Percentiles rank a stretch among this genome's conserved stretches.
Evolutionary conservation across 257 asterid species (phyloP).

Genomic region (Lithospermum erythrorhizon): DNA sequence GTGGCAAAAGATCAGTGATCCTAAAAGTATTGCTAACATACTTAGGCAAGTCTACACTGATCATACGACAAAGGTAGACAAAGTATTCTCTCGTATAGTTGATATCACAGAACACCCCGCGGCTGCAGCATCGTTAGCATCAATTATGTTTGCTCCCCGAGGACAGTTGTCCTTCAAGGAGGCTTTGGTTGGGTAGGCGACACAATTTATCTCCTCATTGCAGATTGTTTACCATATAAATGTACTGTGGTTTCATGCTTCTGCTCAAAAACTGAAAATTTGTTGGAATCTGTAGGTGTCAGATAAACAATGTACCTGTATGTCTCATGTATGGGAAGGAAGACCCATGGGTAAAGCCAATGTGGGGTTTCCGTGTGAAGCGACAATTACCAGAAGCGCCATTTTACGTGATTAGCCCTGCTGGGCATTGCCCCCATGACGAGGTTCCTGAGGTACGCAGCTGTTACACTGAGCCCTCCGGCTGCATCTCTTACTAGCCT

Average conservation of each 20-base stretch:
- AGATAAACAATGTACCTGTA: slow-evolving; percentile 42
- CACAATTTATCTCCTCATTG: not conserved
- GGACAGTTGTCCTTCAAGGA: slow-evolving; percentile 61
- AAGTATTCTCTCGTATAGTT: slow-evolving; percentile 58
- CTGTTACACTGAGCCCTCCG: not conserved
- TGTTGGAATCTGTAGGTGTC: slow-evolving; percentile 42
- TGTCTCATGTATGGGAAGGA: slow-evolving; percentile 86
- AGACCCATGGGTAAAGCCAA: slow-evolving; percentile 92
- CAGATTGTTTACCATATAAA: not conserved
- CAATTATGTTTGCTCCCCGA: slow-evolving; percentile 82
- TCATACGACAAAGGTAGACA: slow-evolving; percentile 67
- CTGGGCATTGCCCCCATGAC: slow-evolving; percentile 99
- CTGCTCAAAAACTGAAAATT: not conserved
- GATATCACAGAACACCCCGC: slow-evolving; percentile 85
- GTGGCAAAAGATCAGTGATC: slow-evolving; percentile 91
- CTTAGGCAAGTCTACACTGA: slow-evolving; percentile 85
- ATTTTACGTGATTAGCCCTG: slow-evolving; percentile 84
- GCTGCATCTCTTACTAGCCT: not conserved
- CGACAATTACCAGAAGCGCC: slow-evolving; percentile 63
- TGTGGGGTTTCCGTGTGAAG: slow-evolving; percentile 67
- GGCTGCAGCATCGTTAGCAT: slow-evolving; percentile 88
- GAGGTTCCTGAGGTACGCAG: slow-evolving; percentile 88
- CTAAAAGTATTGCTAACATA: slow-evolving; percentile 62
- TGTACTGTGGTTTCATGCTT: slow-evolving; percentile 5
- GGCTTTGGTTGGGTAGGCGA: slow-evolving; percentile 49